Percentiles rank a stretch among this genome's conserved stretches.
These are phyloP conservation scores for Paramyrothecium sp. DNA, from an alignment of 2,329 filamentous ascomycete genomes.

Conservation along the genomic window DNA sequence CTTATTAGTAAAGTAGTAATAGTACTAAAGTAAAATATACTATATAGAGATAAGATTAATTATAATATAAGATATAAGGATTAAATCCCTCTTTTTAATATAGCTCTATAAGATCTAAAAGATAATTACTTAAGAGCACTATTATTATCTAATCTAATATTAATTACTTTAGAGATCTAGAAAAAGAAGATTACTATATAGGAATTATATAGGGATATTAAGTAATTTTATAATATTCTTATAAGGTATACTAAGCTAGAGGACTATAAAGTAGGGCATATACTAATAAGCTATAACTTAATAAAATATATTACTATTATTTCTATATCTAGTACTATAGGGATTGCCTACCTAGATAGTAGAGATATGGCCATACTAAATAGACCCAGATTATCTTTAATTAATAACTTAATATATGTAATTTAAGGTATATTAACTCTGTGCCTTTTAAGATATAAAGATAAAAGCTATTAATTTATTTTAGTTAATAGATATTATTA, in stretches of 20 bases:
- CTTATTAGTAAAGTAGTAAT: neutral
- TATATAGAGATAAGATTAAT: neutral
- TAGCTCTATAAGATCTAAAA: neutral
- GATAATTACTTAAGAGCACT: neutral
- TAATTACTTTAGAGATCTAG: neutral
- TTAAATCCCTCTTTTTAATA: neutral
- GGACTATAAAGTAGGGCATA: neutral
- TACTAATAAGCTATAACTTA: neutral
- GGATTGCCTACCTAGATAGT: no score
- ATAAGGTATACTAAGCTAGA: neutral
- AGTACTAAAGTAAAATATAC: neutral
- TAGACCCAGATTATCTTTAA: no score
- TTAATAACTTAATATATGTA: neutral
- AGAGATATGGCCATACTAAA: no score
- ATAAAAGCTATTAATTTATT: neutral
- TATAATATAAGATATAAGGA: neutral
- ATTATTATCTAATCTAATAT: neutral
- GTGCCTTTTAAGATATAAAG: neutral
- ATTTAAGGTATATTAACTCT: neutral
- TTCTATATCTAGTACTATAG: neutral
- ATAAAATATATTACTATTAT: neutral
- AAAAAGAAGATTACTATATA: neutral
- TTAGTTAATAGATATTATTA: neutral
- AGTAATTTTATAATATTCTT: neutral
- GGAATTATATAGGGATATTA: neutral